These are phyloP conservation scores for Quillaja saponaria DNA, from an alignment of 306 rosid genomes.

Conservation along the genomic window DNA sequence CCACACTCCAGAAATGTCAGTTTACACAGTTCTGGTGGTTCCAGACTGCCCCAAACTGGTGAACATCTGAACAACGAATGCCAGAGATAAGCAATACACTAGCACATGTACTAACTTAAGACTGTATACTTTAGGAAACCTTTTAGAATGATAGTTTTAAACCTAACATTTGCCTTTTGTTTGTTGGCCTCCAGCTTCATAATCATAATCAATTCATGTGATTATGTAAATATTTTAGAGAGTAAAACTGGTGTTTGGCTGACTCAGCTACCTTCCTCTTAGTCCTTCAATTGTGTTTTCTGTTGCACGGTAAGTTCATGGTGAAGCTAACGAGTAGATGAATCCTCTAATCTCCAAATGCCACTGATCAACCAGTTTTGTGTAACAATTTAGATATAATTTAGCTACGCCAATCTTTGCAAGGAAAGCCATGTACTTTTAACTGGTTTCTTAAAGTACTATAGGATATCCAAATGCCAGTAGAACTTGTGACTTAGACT, in stretches of 20 bases:
- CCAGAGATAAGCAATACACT: slow-evolving; percentile 34
- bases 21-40: slow-evolving; percentile 38
- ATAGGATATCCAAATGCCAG: no score
- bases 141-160: slow-evolving; percentile 24
- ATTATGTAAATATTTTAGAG: slow-evolving; percentile 23
- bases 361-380: no score
- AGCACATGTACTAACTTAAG: slow-evolving; percentile 31
- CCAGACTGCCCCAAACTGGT: slow-evolving; percentile 34
- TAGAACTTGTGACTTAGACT: no score
- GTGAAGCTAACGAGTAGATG: no score
- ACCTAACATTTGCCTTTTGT: slow-evolving; percentile 15
- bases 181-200: background rate
- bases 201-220: slow-evolving; percentile 20
- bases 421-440: no score
- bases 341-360: no score
- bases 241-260: slow-evolving; percentile 24
- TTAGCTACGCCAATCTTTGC: no score
- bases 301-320: no score
- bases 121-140: slow-evolving; percentile 35
- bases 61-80: slow-evolving; percentile 44
- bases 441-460: no score
- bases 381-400: no score
- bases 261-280: background rate
- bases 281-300: background rate
- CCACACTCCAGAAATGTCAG: slow-evolving; percentile 32